Conservation (phyloP, 306 rosid species). For the Corylus americana region DNA sequence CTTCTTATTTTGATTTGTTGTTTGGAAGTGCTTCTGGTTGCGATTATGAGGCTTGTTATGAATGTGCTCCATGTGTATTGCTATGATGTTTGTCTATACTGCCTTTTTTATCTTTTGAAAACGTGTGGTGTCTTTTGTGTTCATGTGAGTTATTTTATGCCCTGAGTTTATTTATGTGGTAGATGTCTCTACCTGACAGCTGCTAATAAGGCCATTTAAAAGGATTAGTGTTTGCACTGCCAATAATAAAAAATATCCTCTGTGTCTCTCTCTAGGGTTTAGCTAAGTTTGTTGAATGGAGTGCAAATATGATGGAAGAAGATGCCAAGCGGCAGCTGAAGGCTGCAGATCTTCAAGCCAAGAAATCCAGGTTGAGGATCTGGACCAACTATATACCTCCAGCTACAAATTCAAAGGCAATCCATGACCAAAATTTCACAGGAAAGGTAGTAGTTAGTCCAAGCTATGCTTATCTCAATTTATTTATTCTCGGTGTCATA, state of each 20-base stretch:
- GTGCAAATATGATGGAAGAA: conserved; percentile 98
- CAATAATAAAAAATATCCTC: neutral
- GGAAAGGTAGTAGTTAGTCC: conserved; percentile 72
- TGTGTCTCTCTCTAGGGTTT: conserved; percentile 54
- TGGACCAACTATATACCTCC: conserved; percentile 98
- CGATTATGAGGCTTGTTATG: neutral
- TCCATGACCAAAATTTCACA: conserved; percentile 88
- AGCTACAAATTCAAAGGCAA: conserved; percentile 88
- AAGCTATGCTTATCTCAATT: conserved; percentile 10
- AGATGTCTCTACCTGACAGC: neutral
- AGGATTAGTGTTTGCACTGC: neutral
- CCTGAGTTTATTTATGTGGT: neutral
- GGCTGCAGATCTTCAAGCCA: conserved; percentile 84
- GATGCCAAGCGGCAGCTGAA: conserved; percentile 84
- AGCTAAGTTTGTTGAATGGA: conserved; percentile 96
- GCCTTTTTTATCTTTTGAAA: too few species aligned
- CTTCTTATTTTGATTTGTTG: neutral
- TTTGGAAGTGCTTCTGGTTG: neutral
- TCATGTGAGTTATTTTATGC: neutral
- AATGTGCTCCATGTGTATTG: neutral
- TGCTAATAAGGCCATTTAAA: neutral
- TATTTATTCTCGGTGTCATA: neutral
- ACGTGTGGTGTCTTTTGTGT: neutral
- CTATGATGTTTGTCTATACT: neutral
- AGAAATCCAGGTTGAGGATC: conserved; percentile 68